Evolutionary conservation across 768 basidiomycete species (phyloP).

Genomic region (Postia placenta): DNA sequence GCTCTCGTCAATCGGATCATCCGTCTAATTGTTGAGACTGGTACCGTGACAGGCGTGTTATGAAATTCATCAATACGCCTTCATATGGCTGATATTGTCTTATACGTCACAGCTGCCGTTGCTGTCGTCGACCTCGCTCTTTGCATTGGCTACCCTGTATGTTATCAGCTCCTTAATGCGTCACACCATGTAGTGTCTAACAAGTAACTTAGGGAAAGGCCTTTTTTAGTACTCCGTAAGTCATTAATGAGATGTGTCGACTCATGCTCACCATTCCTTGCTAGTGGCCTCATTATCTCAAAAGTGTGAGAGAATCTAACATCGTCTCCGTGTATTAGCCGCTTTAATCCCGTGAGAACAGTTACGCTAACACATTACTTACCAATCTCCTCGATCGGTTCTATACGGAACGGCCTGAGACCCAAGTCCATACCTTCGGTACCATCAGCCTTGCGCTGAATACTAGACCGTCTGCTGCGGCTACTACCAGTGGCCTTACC

Average conservation of each 20-base stretch:
- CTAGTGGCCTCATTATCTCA: neutral
- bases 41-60: conserved; percentile 2
- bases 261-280: neutral
- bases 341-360: neutral
- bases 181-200: neutral
- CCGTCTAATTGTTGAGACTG: conserved; percentile 6
- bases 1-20: conserved; percentile 3
- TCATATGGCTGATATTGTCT: neutral
- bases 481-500: no score
- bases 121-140: neutral
- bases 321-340: neutral
- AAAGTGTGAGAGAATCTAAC: neutral
- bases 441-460: no score
- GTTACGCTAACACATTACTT: conserved; percentile 2
- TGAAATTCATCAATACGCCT: neutral
- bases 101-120: neutral
- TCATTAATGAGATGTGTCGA: neutral
- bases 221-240: neutral
- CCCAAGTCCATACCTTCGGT: no score
- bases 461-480: no score
- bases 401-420: no score
- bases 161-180: neutral
- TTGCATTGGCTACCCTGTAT: neutral
- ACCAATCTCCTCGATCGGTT: conserved; percentile 1
- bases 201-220: neutral